Evolutionary conservation across 2,329 filamentous ascomycete genomes (phyloP).

Genomic region (Stylonectria norvegica): DNA sequence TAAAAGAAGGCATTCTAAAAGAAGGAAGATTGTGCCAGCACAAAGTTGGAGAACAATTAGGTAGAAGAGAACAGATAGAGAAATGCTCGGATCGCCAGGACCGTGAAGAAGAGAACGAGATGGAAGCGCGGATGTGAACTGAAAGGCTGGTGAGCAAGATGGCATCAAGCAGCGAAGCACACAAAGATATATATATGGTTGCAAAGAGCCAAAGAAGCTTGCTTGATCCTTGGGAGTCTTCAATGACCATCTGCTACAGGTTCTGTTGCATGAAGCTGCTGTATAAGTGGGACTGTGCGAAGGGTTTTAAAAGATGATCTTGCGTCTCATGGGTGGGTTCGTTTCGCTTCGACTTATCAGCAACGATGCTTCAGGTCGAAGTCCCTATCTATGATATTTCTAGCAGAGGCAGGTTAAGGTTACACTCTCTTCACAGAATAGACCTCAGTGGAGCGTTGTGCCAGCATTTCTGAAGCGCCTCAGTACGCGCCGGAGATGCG

Average conservation of each 20-base stretch:
- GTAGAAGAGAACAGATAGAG: constrained; percentile 1
- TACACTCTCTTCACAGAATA: no score
- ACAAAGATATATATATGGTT: constrained; percentile 17
- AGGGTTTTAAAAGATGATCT: no score
- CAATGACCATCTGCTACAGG: constrained; percentile 16
- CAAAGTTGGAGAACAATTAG: constrained; percentile 7
- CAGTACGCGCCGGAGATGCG: no score
- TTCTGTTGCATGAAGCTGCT: constrained; percentile 17
- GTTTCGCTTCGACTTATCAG: no score
- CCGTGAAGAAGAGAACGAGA: constrained; percentile 9
- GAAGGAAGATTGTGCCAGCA: constrained; percentile 20
- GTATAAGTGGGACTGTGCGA: background rate
- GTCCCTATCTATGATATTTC: background rate
- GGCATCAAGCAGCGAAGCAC: background rate
- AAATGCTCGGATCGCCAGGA: constrained; percentile 25
- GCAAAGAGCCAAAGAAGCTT: background rate
- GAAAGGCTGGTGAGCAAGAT: constrained; percentile 19
- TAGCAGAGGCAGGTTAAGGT: no score
- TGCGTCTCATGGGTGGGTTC: no score
- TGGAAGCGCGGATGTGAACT: constrained; percentile 11
- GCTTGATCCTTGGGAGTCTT: background rate
- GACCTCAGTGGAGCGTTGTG: no score
- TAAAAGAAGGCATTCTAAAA: constrained; percentile 18
- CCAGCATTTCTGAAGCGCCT: no score
- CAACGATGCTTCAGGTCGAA: background rate